phyloP scores from a whole-genome alignment of 2,329 filamentous ascomycete genomes.

The Fusarium avenaceum region DNA sequence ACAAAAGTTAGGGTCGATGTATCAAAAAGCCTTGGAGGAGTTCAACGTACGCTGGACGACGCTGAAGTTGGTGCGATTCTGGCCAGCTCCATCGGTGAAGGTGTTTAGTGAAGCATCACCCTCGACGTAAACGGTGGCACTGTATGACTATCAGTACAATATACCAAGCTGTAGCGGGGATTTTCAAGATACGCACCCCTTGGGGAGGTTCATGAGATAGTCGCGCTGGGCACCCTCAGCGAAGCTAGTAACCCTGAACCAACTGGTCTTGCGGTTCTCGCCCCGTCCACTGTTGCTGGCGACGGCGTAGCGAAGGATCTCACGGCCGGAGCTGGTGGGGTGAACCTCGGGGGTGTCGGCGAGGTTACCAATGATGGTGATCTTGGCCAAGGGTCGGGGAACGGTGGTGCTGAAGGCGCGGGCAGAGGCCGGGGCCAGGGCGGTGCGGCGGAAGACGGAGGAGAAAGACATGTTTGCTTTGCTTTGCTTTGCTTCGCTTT shows the following conservation, averaged over 20 bases:
- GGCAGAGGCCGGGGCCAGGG: slow-evolving; percentile 61
- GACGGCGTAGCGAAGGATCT: slow-evolving; percentile 82
- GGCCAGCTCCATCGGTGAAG: slow-evolving; percentile 79
- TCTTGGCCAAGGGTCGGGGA: slow-evolving; percentile 76
- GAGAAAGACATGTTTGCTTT: slow-evolving; percentile 60
- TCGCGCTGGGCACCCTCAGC: slow-evolving; percentile 78
- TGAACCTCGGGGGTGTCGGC: slow-evolving; percentile 82
- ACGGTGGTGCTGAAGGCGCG: slow-evolving; percentile 84
- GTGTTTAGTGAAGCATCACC: slow-evolving; percentile 79
- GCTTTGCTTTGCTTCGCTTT: background rate
- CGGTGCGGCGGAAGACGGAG: slow-evolving; percentile 67
- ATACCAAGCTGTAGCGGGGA: background rate
- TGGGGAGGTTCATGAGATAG: slow-evolving; percentile 78
- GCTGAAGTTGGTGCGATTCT: slow-evolving; percentile 73
- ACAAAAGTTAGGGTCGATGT: slow-evolving; percentile 29
- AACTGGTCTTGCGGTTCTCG: slow-evolving; percentile 83
- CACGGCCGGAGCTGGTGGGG: slow-evolving; percentile 76
- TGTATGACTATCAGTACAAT: slow-evolving; percentile 55
- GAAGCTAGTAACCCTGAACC: slow-evolving; percentile 86
- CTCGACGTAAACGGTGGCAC: slow-evolving; percentile 84
- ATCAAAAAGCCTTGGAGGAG: background rate
- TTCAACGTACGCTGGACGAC: slow-evolving; percentile 82
- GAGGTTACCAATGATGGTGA: slow-evolving; percentile 89
- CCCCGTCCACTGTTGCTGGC: slow-evolving; percentile 75
- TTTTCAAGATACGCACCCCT: slow-evolving; percentile 76